Evolutionary conservation across 192 early-diverging fungal genomes (phyloP).

Genomic region (Allomyces macrogynus): DNA sequence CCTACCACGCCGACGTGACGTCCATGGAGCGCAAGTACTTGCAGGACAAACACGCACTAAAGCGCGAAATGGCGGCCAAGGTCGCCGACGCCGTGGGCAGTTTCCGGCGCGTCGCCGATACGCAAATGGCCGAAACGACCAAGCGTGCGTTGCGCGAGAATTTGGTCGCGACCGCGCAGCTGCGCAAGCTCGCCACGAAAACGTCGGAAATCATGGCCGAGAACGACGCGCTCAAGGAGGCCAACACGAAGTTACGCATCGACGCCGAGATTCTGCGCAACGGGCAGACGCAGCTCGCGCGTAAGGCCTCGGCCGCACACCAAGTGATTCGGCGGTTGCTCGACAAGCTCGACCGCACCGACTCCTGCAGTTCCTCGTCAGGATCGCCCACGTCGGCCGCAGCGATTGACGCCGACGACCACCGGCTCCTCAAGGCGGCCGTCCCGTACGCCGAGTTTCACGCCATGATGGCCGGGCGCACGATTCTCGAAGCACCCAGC

Average conservation of each 20-base stretch:
- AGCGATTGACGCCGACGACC: neutral
- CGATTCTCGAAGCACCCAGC: neutral
- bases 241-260: neutral
- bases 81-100: constrained; percentile 34
- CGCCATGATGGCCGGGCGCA: neutral
- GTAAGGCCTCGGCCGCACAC: neutral
- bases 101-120: constrained; percentile 34
- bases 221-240: constrained; percentile 20
- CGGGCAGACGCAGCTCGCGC: neutral
- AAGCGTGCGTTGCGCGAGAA: constrained; percentile 45
- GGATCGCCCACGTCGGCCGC: neutral
- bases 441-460: neutral
- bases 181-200: constrained; percentile 33
- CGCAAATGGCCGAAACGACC: constrained; percentile 45
- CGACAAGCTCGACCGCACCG: neutral
- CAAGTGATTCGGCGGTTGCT: neutral
- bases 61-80: constrained; percentile 39
- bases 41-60: constrained; percentile 35
- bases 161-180: constrained; percentile 32
- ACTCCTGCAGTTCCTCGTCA: no score
- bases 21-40: constrained; percentile 34
- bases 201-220: constrained; percentile 27
- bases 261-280: neutral
- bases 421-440: neutral
- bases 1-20: constrained; percentile 29